These are phyloP conservation scores for Durotheca rogersii DNA, from an alignment of 495 filamentous ascomycete species.

Conservation along the genomic window DNA sequence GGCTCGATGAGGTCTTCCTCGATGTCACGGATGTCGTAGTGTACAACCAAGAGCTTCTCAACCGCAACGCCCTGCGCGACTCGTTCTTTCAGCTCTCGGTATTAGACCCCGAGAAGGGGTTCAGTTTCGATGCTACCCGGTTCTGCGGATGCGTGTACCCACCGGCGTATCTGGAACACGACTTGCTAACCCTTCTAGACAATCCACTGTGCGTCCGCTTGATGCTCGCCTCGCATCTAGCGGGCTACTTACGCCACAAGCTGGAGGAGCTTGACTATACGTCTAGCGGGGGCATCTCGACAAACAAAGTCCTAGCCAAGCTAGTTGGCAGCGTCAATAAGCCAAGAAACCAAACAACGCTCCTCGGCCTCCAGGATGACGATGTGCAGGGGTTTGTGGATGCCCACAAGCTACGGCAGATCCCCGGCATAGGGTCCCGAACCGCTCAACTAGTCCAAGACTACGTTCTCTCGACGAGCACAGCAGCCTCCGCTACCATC, in stretches of 20 bases:
- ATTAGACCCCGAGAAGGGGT: constrained; percentile 75
- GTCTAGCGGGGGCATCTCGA: constrained; percentile 82
- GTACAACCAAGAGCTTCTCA: constrained; percentile 73
- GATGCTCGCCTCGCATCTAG: constrained; percentile 72
- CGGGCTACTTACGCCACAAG: constrained; percentile 64
- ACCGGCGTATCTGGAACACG: not conserved
- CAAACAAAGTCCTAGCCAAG: constrained; percentile 81
- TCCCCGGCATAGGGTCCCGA: constrained; percentile 84
- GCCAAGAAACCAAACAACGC: constrained; percentile 79
- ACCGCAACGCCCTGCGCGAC: constrained; percentile 58
- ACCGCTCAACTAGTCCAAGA: constrained; percentile 68
- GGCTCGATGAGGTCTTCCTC: constrained; percentile 77
- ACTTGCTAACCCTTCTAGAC: constrained; percentile 7
- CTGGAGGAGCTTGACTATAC: constrained; percentile 82
- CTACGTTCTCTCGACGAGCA: constrained; percentile 53
- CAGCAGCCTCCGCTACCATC: constrained; percentile 43
- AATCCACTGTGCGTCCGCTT: constrained; percentile 54
- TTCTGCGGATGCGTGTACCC: constrained; percentile 43
- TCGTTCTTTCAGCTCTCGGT: constrained; percentile 81
- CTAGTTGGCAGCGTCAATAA: constrained; percentile 82
- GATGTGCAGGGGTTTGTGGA: constrained; percentile 68
- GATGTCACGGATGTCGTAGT: constrained; percentile 84
- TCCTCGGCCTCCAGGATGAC: constrained; percentile 63
- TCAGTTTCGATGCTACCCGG: constrained; percentile 68
- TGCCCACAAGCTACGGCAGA: constrained; percentile 70